These are phyloP conservation scores for Blastomyces parvus DNA, from an alignment of 2,329 filamentous ascomycete genomes.

Conservation along the genomic window DNA sequence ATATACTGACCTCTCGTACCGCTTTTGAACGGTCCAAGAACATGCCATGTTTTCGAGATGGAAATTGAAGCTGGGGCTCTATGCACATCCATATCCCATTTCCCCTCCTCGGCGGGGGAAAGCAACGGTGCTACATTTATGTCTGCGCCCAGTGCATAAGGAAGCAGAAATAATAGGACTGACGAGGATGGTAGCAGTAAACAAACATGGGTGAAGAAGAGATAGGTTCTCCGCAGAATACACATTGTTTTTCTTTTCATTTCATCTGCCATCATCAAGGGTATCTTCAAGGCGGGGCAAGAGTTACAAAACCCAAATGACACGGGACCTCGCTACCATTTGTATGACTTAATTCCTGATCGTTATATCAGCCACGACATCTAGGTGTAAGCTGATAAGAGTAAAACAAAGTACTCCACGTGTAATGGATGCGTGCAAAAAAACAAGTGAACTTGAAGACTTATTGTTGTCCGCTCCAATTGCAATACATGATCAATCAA, in stretches of 20 bases:
- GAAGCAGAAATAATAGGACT: background rate
- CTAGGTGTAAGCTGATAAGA: too few relatives aligned
- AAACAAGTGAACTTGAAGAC: too few relatives aligned
- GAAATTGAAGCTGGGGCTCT: constrained; percentile 6
- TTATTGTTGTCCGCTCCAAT: too few relatives aligned
- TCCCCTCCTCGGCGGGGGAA: background rate
- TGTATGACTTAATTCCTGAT: too few relatives aligned
- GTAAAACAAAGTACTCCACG: too few relatives aligned
- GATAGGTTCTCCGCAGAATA: background rate
- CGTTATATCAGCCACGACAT: background rate
- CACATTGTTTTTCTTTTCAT: background rate
- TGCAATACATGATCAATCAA: too few relatives aligned
- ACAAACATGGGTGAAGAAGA: background rate
- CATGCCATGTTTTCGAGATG: constrained; percentile 37
- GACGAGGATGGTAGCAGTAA: background rate
- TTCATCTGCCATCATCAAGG: background rate
- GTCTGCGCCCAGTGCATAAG: background rate
- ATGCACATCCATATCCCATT: background rate
- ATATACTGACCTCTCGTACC: constrained; percentile 46
- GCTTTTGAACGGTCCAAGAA: constrained; percentile 49
- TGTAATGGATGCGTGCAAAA: too few relatives aligned
- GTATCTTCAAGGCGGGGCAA: background rate
- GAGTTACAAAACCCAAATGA: background rate
- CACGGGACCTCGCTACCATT: too few relatives aligned
- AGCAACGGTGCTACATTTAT: background rate